Base-by-base conservation (phyloP, 306 rosid genomes). In the Pterocarpus santalinus region DNA sequence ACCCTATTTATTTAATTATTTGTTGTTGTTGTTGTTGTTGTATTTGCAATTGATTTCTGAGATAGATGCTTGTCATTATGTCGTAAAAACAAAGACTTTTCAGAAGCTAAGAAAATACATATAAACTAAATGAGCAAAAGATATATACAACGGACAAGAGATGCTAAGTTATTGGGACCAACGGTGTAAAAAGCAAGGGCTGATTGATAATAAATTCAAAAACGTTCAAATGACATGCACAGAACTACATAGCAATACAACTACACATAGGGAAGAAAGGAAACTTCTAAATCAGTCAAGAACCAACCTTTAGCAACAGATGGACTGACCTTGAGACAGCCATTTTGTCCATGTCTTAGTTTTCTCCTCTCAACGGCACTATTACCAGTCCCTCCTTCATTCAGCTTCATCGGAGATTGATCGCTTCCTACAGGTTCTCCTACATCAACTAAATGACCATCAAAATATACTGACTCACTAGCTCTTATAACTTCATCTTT, bases 391-490 rank as follows among this genome's bases (percentile, higher is more conserved):
- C 39, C 65, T 81, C 56, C 69, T 69, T 70, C 77, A 41, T 76
- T 86, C 65, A 69, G 65, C 81, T 88, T 80, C 66, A 38, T 64
- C 38, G 32, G 65, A 77, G 83, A 76, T 70, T 86, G 84, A 70
- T 77, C 72, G 61, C 79, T 87, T 65, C 83, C 88, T 74, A 83
- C 88, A 56, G 84, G 88, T 72, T 90, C 94, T 82, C 93, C 93
- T 17, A 88, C 85, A 41, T 91, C 90, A 76, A 90, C 89, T 80
- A 91, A 83, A 91, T 93, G 92, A 57, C 90, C 85, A 85, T 67
- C 87, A 74, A 93, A 91, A 62, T 80, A 28, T 51, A 90, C 69
- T 53, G 90, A 82, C 78, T 83, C 86, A 73, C 94, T 90, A 43
- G 87, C 52, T 80, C 76, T 75, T 87, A 93, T 69, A 69, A 81